Evolutionary conservation across 2,329 filamentous ascomycete genomes (phyloP), one percentile per base, ranked within the genome.

Genomic region (Ascochyta koolunga): DNA sequence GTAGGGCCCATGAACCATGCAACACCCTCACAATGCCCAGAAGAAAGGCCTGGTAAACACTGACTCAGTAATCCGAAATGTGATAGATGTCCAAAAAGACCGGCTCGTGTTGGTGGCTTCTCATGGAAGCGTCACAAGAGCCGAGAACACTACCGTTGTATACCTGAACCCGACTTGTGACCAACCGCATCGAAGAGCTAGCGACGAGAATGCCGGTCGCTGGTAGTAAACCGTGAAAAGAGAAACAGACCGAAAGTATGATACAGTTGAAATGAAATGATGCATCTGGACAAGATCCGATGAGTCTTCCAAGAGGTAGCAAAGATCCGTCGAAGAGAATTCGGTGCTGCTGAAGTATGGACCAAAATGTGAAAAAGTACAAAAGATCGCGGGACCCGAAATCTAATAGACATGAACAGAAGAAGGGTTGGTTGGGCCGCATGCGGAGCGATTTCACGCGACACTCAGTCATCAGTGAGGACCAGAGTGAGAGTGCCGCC

Each of bases 401-500:
- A 54, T 56, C 35, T 52, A 47, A 15, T 38, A 38, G 40, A 25
- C 31, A 50, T 54, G 40, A n/a, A 49, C 36, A 33, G 22, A 21
- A 31, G 19, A 47, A 35, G 19, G 42, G 29, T 24, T 29, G 10
- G 22, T 3, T 11, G 27, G 16, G 13, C 38, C 24, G 22, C 7
- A 27, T 3, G 11, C 13, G 3, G 24, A 15, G 7, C 38, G 2
- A 19, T 13, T 41, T 3, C 33, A 31, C 8, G 31, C 25, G 37
- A 35, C 21, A 37, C 35, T 25, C 62, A 70, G 47, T 64, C 60
- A 19, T 71, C 66, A 2, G 59, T 63, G 21, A 72, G 64, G n/a
- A 70, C 64, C 3, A 72, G 35, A 8, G 61, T 67, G 33, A 72
- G 65, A 4, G 63, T 64, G 36, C 58, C 50, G 13, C 68, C 66